Percentiles rank a stretch among this genome's conserved stretches.
These are phyloP conservation scores for Rhizophora apiculata DNA, from an alignment of 345 rosid species.

Conservation along the genomic window DNA sequence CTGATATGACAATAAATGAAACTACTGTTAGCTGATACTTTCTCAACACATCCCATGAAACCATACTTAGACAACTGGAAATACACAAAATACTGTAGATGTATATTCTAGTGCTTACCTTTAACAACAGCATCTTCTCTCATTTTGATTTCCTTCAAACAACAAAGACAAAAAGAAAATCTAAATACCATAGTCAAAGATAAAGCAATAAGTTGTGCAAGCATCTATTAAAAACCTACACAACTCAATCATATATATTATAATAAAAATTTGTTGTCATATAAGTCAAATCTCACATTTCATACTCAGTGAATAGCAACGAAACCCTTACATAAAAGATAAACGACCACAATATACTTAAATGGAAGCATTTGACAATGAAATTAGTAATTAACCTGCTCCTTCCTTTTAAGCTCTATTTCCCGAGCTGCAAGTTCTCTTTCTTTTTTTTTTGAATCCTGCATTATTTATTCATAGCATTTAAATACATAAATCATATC, in stretches of 20 bases:
- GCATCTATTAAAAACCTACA: background rate
- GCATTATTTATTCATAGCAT: slow-evolving; percentile 10
- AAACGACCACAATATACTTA: background rate
- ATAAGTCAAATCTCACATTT: too few species aligned
- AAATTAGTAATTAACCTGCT: slow-evolving; percentile 16
- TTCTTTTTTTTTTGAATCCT: slow-evolving; percentile 54
- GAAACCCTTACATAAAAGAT: background rate
- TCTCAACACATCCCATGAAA: background rate
- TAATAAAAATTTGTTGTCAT: too few species aligned
- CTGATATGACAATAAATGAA: slow-evolving; percentile 38
- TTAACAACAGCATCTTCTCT: slow-evolving; percentile 70
- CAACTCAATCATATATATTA: background rate
- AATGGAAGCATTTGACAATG: background rate
- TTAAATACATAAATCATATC: slow-evolving; percentile 15
- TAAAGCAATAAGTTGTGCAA: background rate
- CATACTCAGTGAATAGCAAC: background rate
- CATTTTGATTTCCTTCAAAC: slow-evolving; percentile 62
- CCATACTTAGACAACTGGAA: background rate
- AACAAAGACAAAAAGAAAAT: slow-evolving; percentile 20
- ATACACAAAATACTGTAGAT: slow-evolving; percentile 1
- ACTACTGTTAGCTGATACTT: background rate
- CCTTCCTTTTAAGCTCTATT: slow-evolving; percentile 82
- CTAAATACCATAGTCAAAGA: slow-evolving; percentile 1
- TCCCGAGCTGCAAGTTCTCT: slow-evolving; percentile 87
- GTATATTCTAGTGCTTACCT: slow-evolving; percentile 32